Percentiles rank a stretch among this genome's conserved stretches.
These are phyloP conservation scores for Bipolaris victoriae DNA, from an alignment of 2,329 filamentous ascomycete species.

Conservation along the genomic window DNA sequence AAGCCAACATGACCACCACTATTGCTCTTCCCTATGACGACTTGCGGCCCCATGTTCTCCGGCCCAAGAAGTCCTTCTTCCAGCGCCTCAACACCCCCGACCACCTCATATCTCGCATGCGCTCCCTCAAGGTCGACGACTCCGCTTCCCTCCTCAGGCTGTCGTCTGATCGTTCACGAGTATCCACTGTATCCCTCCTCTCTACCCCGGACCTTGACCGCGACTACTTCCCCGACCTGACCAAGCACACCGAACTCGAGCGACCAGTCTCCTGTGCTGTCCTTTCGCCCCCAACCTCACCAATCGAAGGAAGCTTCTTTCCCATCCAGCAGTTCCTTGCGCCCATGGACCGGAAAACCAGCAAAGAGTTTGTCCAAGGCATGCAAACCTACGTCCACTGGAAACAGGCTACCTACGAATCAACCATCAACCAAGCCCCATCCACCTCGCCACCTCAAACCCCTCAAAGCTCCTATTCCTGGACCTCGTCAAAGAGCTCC, in stretches of 20 bases:
- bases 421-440: background rate
- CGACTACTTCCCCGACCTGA: slow-evolving; percentile 5
- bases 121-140: slow-evolving; percentile 10
- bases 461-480: slow-evolving; percentile 6
- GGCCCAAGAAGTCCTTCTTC: slow-evolving; percentile 24
- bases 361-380: slow-evolving; percentile 9
- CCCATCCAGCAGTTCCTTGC: slow-evolving; percentile 12
- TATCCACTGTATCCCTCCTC: slow-evolving; percentile 9
- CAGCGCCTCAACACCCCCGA: slow-evolving; percentile 21
- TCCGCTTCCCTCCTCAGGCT: background rate
- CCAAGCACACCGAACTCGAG: slow-evolving; percentile 10
- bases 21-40: slow-evolving; percentile 19
- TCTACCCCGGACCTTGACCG: slow-evolving; percentile 14
- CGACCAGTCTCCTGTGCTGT: slow-evolving; percentile 2
- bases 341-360: slow-evolving; percentile 13
- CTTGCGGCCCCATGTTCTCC: slow-evolving; percentile 13
- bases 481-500: slow-evolving; percentile 13
- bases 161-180: slow-evolving; percentile 7
- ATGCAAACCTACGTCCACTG: slow-evolving; percentile 18
- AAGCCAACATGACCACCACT: slow-evolving; percentile 19
- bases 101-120: slow-evolving; percentile 19
- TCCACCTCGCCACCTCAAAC: slow-evolving; percentile 12
- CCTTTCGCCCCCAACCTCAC: slow-evolving; percentile 9
- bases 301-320: slow-evolving; percentile 13
- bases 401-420: slow-evolving; percentile 16